phyloP scores from a whole-genome alignment of 1,284 basidiomycete species.

The Irpex rosettiformis region DNA sequence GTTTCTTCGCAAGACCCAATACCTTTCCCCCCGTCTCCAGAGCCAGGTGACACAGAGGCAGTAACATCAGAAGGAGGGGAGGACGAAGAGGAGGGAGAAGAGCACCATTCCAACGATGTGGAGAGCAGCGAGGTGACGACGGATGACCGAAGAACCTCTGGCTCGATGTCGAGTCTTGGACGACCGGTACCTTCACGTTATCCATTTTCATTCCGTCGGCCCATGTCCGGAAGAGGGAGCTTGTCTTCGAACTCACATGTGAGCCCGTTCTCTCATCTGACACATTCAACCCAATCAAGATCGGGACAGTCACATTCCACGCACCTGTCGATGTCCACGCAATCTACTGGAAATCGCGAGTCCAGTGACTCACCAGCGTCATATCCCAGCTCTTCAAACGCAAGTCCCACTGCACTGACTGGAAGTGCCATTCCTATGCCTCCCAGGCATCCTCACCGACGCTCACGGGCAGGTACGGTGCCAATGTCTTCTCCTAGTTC shows the following conservation, averaged over 20 bases:
- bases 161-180: slow-evolving; percentile 76
- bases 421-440: slow-evolving; percentile 64
- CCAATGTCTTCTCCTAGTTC: slow-evolving; percentile 35
- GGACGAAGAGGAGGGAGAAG: slow-evolving; percentile 28
- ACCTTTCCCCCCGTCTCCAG: slow-evolving; percentile 67
- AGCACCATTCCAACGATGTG: slow-evolving; percentile 36
- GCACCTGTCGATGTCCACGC: slow-evolving; percentile 44
- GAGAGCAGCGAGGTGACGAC: slow-evolving; percentile 47
- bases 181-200: slow-evolving; percentile 68
- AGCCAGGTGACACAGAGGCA: slow-evolving; percentile 23
- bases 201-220: slow-evolving; percentile 64
- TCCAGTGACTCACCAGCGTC: slow-evolving; percentile 48
- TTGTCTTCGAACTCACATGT: slow-evolving; percentile 35
- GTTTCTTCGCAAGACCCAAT: slow-evolving; percentile 57
- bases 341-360: slow-evolving; percentile 57
- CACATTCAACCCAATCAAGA: slow-evolving; percentile 33
- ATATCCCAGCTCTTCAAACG: slow-evolving; percentile 22
- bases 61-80: slow-evolving; percentile 32
- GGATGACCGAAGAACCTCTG: slow-evolving; percentile 55
- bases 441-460: slow-evolving; percentile 54
- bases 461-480: slow-evolving; percentile 38
- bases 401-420: slow-evolving; percentile 32
- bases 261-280: slow-evolving; percentile 31
- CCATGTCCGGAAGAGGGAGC: slow-evolving; percentile 40
- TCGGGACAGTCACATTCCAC: slow-evolving; percentile 29